Evolutionary conservation across 2,329 filamentous ascomycete species (phyloP).

Genomic region (Verticillium nubilum): DNA sequence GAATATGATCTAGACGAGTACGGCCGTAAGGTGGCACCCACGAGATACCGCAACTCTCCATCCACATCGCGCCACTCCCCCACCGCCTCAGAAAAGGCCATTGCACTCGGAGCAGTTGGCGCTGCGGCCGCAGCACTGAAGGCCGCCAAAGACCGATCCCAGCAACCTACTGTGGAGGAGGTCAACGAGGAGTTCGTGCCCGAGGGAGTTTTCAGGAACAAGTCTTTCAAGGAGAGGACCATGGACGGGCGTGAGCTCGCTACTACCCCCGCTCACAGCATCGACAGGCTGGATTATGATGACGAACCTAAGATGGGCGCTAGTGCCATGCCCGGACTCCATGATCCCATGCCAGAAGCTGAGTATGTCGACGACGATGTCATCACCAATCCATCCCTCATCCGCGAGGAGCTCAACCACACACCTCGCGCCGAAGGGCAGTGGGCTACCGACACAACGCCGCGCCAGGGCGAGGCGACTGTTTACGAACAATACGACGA

Average conservation of each 20-base stretch:
- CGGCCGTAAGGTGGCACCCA: conserved; percentile 47
- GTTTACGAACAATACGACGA: conserved; percentile 21
- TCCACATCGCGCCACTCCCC: conserved; percentile 48
- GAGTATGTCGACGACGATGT: conserved; percentile 65
- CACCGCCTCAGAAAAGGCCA: conserved; percentile 51
- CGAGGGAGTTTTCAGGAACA: conserved; percentile 52
- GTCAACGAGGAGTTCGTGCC: conserved; percentile 32
- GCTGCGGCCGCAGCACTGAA: conserved; percentile 47
- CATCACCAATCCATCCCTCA: conserved; percentile 78
- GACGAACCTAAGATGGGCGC: conserved; percentile 55
- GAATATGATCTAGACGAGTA: conserved; percentile 55
- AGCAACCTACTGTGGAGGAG: conserved; percentile 28
- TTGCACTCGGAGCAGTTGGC: conserved; percentile 50
- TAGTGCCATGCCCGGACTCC: conserved; percentile 62
- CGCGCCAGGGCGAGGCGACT: conserved; percentile 23
- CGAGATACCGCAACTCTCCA: conserved; percentile 42
- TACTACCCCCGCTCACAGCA: conserved; percentile 52
- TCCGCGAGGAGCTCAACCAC: conserved; percentile 49
- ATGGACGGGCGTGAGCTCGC: conserved; percentile 49
- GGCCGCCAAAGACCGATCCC: conserved; percentile 40
- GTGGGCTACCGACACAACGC: conserved; percentile 24
- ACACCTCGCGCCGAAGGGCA: conserved; percentile 11
- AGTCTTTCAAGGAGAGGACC: conserved; percentile 62
- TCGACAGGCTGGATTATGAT: conserved; percentile 51
- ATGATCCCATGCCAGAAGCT: conserved; percentile 72